Evolutionary conservation across 257 asterid species (phyloP), one percentile per base, ranked within the genome.

Genomic region (Hygrophila difformis): DNA sequence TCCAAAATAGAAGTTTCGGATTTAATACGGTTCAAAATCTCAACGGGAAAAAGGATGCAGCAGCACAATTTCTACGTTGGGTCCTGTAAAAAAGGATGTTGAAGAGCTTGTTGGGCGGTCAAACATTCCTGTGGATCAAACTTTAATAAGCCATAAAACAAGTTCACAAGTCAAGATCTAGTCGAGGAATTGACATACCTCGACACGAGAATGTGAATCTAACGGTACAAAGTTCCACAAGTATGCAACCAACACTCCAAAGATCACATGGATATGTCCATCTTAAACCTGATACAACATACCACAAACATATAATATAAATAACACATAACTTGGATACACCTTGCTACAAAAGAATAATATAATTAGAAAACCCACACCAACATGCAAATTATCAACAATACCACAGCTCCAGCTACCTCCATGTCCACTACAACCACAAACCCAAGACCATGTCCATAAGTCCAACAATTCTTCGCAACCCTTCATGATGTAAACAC

Each of bases 371-470:
- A 66, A n/a, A 69, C 64, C 75, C 61, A 73, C 70, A 70, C 68
- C 42, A 53, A 55, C 41, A 67, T 8, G 82, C 75, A 69, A 69
- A 68, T 57, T 61, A 52, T 57, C 78, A 70, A 81, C 84, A 69
- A 55, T 71, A 62, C 70, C 75, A 70, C 74, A 63, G 81, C 84
- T 64, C 76, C 84, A 45, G 71, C 78, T 82, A 66, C 81, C 87
- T 72, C 77, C 95, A 95, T 88, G 97, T 76, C 93, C 97, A 87
- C 95, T 88, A 88, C 79, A 84, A 81, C 87, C 87, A 84, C 77
- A 79, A 76, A 87, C 64, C 86, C 75, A 77, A 75, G 59, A 73
- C 91, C 85, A 76, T 39, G 70, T 77, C 93, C 76, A 76, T 75
- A 63, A 75, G 42, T 59, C 81, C 93, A 74, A 56, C 56, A 61